A percentile compares a stretch with the other conserved stretches of the same genome.
Conservation (phyloP, 2,329 filamentous ascomycete genomes). For the Fusarium abutilonis region DNA sequence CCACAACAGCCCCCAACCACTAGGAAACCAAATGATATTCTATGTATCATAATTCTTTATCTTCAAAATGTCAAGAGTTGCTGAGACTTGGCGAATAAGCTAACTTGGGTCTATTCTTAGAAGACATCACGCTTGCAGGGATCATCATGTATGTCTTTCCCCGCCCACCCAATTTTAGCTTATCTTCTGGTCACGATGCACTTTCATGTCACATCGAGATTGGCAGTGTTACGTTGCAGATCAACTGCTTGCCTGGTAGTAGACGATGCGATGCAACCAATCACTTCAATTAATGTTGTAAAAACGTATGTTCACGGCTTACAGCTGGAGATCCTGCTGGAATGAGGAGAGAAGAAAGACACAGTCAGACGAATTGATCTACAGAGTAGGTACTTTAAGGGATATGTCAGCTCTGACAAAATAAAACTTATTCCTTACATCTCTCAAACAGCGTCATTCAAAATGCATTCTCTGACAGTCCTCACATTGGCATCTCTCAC, state of each 20-base stretch:
- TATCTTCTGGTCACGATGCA: conserved; percentile 10
- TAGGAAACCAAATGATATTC: no score
- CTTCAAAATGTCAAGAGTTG: no score
- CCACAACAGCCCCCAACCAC: no score
- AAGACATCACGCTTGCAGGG: not conserved
- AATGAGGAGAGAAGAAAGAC: not conserved
- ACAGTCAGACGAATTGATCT: no score
- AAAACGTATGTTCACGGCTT: not conserved
- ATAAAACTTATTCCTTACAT: not conserved
- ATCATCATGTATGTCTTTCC: not conserved
- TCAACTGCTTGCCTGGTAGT: not conserved
- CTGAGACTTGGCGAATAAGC: no score
- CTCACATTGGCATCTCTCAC: conserved; percentile 7
- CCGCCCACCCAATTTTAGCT: not conserved
- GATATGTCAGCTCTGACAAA: not conserved
- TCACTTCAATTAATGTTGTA: conserved; percentile 7
- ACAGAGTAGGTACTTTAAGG: no score
- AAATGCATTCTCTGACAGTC: conserved; percentile 17
- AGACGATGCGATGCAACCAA: conserved; percentile 24
- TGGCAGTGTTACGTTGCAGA: conserved; percentile 33
- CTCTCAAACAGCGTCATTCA: conserved; percentile 4
- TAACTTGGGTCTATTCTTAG: not conserved
- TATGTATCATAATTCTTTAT: no score
- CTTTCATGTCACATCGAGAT: conserved; percentile 1
- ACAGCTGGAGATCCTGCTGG: not conserved